Evolutionary conservation across 2,329 filamentous ascomycete genomes (phyloP).

Genomic region (Cladosporium sp.): DNA sequence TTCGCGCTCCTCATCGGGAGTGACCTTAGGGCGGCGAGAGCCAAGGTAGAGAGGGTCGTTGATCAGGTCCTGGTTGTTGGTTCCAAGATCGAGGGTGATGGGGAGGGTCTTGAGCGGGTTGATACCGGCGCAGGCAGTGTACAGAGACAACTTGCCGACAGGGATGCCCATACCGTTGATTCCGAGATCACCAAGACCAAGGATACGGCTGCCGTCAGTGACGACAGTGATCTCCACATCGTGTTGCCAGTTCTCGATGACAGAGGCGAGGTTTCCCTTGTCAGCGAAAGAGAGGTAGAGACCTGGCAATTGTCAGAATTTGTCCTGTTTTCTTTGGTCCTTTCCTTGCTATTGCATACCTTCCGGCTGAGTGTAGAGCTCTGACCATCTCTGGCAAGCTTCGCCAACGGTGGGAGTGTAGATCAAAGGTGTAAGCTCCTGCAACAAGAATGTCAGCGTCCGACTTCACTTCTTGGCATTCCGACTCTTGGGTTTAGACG

Average conservation of each 20-base stretch:
- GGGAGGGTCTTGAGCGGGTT: conserved; percentile 67
- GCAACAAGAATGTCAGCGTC: conserved; percentile 31
- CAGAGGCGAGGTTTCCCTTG: conserved; percentile 80
- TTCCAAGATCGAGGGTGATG: conserved; percentile 60
- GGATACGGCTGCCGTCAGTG: conserved; percentile 89
- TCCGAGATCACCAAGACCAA: conserved; percentile 89
- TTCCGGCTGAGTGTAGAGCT: conserved; percentile 91
- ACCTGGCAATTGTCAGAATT: conserved; percentile 33
- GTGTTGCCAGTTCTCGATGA: conserved; percentile 91
- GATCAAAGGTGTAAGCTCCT: conserved; percentile 77
- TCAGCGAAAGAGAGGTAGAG: conserved; percentile 96
- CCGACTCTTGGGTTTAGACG: background rate
- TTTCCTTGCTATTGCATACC: conserved; percentile 45
- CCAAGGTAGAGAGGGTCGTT: conserved; percentile 90
- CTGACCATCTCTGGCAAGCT: conserved; percentile 93
- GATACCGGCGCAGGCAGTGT: conserved; percentile 93
- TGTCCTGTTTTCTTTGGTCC: background rate
- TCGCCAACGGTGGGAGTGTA: conserved; percentile 92
- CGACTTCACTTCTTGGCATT: conserved; percentile 27
- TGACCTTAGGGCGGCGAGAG: conserved; percentile 75
- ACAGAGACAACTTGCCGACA: conserved; percentile 91
- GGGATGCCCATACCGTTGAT: conserved; percentile 98
- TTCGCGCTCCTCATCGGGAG: conserved; percentile 72
- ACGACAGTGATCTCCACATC: conserved; percentile 94
- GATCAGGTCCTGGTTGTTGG: conserved; percentile 58